Conservation (phyloP, 192 early-diverging fungal species). For the Diversispora eburnea region DNA sequence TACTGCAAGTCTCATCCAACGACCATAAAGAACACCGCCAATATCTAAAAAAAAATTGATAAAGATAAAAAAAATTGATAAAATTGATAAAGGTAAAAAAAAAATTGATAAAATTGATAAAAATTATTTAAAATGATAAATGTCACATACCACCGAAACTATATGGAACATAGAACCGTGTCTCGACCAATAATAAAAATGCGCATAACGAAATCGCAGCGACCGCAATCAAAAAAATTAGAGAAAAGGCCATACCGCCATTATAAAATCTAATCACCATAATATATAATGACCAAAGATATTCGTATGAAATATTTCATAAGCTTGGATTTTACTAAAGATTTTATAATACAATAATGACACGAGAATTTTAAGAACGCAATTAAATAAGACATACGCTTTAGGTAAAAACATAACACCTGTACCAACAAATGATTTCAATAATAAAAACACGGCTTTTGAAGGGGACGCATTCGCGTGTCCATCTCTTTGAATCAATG, state of each 20-base stretch:
- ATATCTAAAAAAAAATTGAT: constrained; percentile 29
- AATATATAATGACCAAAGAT: not conserved
- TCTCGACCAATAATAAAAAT: constrained; percentile 71
- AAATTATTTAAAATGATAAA: not conserved
- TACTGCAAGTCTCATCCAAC: constrained; percentile 61
- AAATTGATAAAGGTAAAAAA: not conserved
- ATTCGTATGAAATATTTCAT: no score
- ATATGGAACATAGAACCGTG: constrained; percentile 59
- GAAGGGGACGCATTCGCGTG: constrained; percentile 62
- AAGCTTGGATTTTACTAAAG: no score
- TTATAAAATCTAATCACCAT: constrained; percentile 58
- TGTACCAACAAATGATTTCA: constrained; percentile 81
- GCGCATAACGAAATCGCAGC: constrained; percentile 65
- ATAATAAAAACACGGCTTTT: constrained; percentile 73
- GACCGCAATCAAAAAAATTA: constrained; percentile 59
- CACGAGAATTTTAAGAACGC: no score
- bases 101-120: not conserved
- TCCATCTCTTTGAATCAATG: constrained; percentile 39
- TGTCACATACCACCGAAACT: constrained; percentile 64
- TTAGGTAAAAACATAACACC: constrained; percentile 66
- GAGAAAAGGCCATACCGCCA: constrained; percentile 71
- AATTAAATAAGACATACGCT: constrained; percentile 44
- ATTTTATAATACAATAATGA: no score
- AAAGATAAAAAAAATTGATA: no score
- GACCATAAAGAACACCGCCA: constrained; percentile 62